A percentile compares a stretch with the other conserved stretches of the same genome.
Evolutionary conservation across 768 basidiomycete species (phyloP).

Genomic region (Psilocybe tampanensis): DNA sequence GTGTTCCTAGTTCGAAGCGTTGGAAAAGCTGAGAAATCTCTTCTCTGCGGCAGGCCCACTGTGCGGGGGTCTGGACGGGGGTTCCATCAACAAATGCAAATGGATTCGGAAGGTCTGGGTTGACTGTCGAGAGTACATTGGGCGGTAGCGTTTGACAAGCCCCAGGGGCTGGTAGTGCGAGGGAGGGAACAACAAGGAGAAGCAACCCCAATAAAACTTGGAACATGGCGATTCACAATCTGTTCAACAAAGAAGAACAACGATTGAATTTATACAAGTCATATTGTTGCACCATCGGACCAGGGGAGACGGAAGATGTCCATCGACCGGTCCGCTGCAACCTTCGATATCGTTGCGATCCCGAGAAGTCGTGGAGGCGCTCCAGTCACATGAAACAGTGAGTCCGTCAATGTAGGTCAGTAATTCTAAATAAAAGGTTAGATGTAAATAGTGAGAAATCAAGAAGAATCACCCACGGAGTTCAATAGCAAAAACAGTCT

Average conservation of each 20-base stretch:
- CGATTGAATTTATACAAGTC: neutral
- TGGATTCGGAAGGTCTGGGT: constrained; percentile 48
- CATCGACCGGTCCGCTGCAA: neutral
- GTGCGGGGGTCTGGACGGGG: constrained; percentile 36
- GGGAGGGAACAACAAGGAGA: constrained; percentile 8
- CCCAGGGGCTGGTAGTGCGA: constrained; percentile 12
- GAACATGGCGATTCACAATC: neutral
- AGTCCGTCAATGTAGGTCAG: neutral
- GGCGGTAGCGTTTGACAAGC: constrained; percentile 25
- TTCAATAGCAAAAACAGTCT: neutral
- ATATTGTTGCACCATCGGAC: neutral
- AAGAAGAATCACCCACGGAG: neutral
- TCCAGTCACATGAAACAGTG: neutral
- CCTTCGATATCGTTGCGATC: neutral
- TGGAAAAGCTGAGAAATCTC: constrained; percentile 51
- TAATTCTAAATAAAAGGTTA: neutral
- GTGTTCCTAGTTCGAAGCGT: constrained; percentile 47
- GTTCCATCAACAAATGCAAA: constrained; percentile 48
- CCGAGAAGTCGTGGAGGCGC: neutral
- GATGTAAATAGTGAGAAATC: neutral
- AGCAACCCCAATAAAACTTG: constrained; percentile 7
- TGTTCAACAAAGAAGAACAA: neutral
- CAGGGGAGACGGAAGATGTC: neutral
- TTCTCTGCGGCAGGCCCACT: constrained; percentile 50
- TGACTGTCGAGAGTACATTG: constrained; percentile 30